Base-by-base conservation (phyloP, 2,329 filamentous ascomycete species). In the Monosporascus sp. region DNA sequence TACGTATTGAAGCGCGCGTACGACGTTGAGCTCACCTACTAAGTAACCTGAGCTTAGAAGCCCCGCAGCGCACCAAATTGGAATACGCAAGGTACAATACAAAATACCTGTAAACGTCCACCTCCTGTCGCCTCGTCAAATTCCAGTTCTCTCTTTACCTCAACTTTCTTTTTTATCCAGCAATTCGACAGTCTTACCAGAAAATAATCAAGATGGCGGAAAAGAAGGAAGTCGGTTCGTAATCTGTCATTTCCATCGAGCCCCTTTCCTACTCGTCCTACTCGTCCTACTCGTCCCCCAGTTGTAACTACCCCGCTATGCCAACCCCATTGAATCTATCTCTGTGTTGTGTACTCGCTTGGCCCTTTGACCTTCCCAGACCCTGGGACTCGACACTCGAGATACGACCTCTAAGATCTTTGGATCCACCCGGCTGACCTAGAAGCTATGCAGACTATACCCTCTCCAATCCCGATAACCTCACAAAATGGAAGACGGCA, bases 401-500 rank as follows among this genome's bases (percentile, higher is more conserved):
- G 31, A 15, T 14, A 22, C 25, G 47, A 25, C 25, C 5, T 11
- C 42, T 27, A 48, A 38, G 38, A n/a, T 50, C 37, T 31, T 50
- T 36, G 42, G 22, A 18, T 37, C 31, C 31, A 5, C 17, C 47
- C 14, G 51, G 56, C 63, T 64, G 52, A 65, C 51, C 25, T 51
- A 52, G 46, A 34, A 54, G 46, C 27, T 45, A 39, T 47, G n/a
- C 64, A 96, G 90, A 96, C 72, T 92, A 95, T 78, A 83, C 89
- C 63, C 84, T 97, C 73, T 89, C 85, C 74, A 94, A 95, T 80
- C 90, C 89, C 57, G 89, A 95, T 72, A 97, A 91, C 66, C 83
- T 99, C 66, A 97, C 94, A 76, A 99, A 97, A 82, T 97, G 97
- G 83, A 97, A 96, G 86, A 92, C 89, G 61, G 94, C 94, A 53